These are phyloP conservation scores for Aspergillus pseudoglaucus DNA, from an alignment of 2,329 filamentous ascomycete species.

Conservation along the genomic window DNA sequence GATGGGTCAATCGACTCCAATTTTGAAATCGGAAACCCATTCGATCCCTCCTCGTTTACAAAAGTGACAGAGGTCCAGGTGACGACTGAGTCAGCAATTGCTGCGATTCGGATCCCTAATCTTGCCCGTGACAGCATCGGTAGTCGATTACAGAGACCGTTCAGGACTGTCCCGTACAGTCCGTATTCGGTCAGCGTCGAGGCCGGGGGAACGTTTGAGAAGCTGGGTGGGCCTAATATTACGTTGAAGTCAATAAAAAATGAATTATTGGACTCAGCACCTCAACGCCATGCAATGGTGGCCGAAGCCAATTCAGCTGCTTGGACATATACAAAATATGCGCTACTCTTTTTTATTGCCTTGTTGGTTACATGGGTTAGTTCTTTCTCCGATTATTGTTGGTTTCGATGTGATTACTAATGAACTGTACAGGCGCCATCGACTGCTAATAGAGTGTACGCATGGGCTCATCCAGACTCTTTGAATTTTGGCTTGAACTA, in stretches of 20 bases:
- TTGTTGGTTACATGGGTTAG: constrained; percentile 38
- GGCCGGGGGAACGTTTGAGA: constrained; percentile 11
- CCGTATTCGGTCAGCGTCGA: constrained; percentile 31
- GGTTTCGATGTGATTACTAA: background rate
- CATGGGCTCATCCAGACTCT: constrained; percentile 51
- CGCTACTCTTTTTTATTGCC: constrained; percentile 36
- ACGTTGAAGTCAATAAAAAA: constrained; percentile 5
- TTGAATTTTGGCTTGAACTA: constrained; percentile 58
- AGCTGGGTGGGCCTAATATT: background rate
- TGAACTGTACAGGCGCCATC: constrained; percentile 51
- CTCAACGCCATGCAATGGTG: constrained; percentile 10
- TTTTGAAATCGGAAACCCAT: constrained; percentile 39
- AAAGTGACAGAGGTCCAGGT: constrained; percentile 62
- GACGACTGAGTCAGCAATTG: constrained; percentile 45
- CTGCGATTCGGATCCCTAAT: constrained; percentile 1
- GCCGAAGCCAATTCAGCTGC: constrained; percentile 31
- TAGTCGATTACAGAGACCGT: constrained; percentile 1
- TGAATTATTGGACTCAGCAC: constrained; percentile 3
- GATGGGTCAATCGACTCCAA: constrained; percentile 46
- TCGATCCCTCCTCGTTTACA: constrained; percentile 29
- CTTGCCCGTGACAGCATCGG: constrained; percentile 1
- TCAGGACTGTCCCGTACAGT: constrained; percentile 8
- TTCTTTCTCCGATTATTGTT: background rate
- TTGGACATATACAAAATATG: constrained; percentile 35
- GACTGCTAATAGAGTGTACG: constrained; percentile 69